Evolutionary conservation across 192 early-diverging fungal species (phyloP), one percentile per base, ranked within the genome.

Genomic region (Rhizophlyctis rosea): DNA sequence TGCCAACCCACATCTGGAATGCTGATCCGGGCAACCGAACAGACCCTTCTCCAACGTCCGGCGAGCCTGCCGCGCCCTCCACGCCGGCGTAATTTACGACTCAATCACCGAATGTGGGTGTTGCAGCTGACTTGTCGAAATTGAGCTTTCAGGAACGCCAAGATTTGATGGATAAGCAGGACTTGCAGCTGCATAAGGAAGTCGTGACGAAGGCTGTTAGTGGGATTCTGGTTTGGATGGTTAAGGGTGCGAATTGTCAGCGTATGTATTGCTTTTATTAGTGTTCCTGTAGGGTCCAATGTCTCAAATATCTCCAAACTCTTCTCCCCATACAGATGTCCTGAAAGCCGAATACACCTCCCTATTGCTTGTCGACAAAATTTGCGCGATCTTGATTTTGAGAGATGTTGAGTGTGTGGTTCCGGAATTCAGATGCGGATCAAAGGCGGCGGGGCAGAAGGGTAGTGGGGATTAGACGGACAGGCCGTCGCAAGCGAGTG

Each of bases 331-430:
- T 56, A 4, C 47, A 90, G 86, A 90, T 69, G 75, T 75, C 11
- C 61, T 92, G 33, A 87, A 87, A 54, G 90, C 85, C 69, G 89
- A 93, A 69, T 86, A 92, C 68, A 67, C 92, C 11, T 85, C 82
- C 3, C 88, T 90, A 57, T 74, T 90, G 1, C 76, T 93, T 27
- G 80, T 92, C 23, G 91, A 93, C 65, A 91, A 90, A 23, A 90
- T 89, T 49, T 88, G 89, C 39, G 72, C 90, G n/a, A 81, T 93
- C 31, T 64, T 93, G 4, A 82, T 93, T 31, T 71, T 93, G 9
- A 93, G 91, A n/a, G 62, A 85, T 93, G 69, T 79, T 92, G n/a
- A 75, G 69, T 52, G 66, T 73, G 57, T 90, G 90, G 49, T 79
- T 91, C 24, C 88, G 88, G 50, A 79, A 71, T 59, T 54, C 75